phyloP scores from a whole-genome alignment of 805 yeast species.

The Kazachstania psychrophila region DNA sequence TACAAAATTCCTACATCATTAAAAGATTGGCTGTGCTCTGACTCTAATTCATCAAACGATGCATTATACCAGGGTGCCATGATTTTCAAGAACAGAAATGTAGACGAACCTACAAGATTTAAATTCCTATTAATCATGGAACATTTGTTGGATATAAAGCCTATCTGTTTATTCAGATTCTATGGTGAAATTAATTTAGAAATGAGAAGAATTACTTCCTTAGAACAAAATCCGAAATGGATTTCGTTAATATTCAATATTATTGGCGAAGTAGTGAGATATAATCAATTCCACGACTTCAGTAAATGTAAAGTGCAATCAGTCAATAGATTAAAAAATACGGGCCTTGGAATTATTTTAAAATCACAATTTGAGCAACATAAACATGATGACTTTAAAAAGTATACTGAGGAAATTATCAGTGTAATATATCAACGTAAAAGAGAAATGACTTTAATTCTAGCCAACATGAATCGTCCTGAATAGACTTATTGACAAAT shows the following conservation, averaged over 20 bases:
- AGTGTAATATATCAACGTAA: no score
- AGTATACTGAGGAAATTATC: no score
- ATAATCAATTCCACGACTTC: conserved; percentile 25
- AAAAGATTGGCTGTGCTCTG: conserved; percentile 28
- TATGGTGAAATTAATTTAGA: conserved; percentile 26
- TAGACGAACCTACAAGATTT: conserved; percentile 31
- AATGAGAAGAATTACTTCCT: conserved; percentile 26
- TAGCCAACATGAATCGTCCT: no score
- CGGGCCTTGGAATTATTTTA: conserved; percentile 12
- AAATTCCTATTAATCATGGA: conserved; percentile 29
- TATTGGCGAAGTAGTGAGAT: conserved; percentile 22
- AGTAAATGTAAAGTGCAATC: conserved; percentile 16
- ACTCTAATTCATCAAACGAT: conserved; percentile 24
- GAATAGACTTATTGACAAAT: no score
- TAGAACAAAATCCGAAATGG: conserved; percentile 26
- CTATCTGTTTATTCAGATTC: conserved; percentile 27
- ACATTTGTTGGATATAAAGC: conserved; percentile 26
- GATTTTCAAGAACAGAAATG: conserved; percentile 26
- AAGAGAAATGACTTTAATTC: no score
- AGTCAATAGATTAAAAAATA: conserved; percentile 16
- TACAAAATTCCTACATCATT: conserved; percentile 33
- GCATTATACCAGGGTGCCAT: conserved; percentile 31
- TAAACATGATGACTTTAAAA: conserved; percentile 4
- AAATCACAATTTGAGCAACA: conserved; percentile 6
- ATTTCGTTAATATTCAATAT: conserved; percentile 30